Base-by-base conservation (phyloP, 2,329 filamentous ascomycete species). In the Trichoderma guizhouense region DNA sequence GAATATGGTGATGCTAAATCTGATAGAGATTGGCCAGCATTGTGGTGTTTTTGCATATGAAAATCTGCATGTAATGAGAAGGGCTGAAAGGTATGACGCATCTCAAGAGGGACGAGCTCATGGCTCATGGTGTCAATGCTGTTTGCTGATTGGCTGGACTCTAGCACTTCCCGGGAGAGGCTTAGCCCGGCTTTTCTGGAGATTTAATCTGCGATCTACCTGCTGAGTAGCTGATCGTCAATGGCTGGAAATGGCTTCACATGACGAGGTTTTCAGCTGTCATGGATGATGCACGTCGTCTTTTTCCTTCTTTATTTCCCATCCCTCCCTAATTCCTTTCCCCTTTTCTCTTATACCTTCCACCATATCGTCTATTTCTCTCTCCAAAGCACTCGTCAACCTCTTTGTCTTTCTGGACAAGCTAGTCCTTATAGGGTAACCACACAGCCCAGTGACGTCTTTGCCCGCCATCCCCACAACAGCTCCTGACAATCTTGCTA, bases 401-500 rank as follows among this genome's bases (percentile, higher is more conserved):
- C 43, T n/a, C 43, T 12, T 65, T 30, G 43, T 12, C 39, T 65
- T 15, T 51, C 21, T 43, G 18, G 47, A 14, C 43, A 43, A 26
- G 64, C 64, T 69, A 69, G 14, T 26, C 36, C 66, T 14, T 36
- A 61, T 51, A 60, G 55, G 36, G 66, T 39, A 58, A 18, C 26
- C 43, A 36, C 34, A 32, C 34, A n/a, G 53, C 53, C 53, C 62
- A 71, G 70, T 71, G 70, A 71, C 70, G 70, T 71, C 55, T 53
- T 71, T 34, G 62, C 55, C 55, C 63, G 36, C 34, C 21, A 66
- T 61, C 70, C 63, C 70, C 70, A 71, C 70, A 64, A 53, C 63
- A 71, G 70, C 70, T 71, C 68, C 68, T 67, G 43, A 30, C 61
- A 53, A 71, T 71, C 68, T 70, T 62, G 68, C 69, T 65, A 64